Percentiles rank a stretch among this genome's conserved stretches.
Conservation (phyloP, 2,329 filamentous ascomycete species). For the Calycina marina region DNA sequence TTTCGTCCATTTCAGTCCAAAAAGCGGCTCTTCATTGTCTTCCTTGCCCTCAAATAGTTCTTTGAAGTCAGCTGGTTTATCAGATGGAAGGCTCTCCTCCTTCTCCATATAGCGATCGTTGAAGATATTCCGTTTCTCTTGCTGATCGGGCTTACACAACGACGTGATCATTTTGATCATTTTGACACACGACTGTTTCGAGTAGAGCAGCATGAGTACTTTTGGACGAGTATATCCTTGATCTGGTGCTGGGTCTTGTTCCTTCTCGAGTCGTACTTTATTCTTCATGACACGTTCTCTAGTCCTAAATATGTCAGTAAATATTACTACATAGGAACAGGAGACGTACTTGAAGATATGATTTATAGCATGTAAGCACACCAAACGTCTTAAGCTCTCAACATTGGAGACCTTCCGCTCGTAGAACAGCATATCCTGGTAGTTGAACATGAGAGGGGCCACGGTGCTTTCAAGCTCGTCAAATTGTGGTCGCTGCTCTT, state of each 20-base stretch:
- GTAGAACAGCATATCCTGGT: slow-evolving; percentile 67
- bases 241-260: slow-evolving; percentile 53
- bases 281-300: slow-evolving; percentile 87
- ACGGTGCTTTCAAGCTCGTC: slow-evolving; percentile 48
- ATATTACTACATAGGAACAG: not conserved
- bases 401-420: slow-evolving; percentile 57
- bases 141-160: slow-evolving; percentile 70
- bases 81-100: slow-evolving; percentile 51
- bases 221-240: slow-evolving; percentile 95
- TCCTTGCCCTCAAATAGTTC: slow-evolving; percentile 90
- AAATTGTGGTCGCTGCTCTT: slow-evolving; percentile 40
- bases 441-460: slow-evolving; percentile 62
- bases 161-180: slow-evolving; percentile 64
- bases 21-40: slow-evolving; percentile 86
- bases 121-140: slow-evolving; percentile 90
- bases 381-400: slow-evolving; percentile 51
- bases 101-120: slow-evolving; percentile 65
- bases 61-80: slow-evolving; percentile 73
- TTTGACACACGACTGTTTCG: slow-evolving; percentile 69
- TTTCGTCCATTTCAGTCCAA: slow-evolving; percentile 86
- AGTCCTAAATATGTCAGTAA: slow-evolving; percentile 36
- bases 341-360: slow-evolving; percentile 66
- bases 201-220: slow-evolving; percentile 79
- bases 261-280: slow-evolving; percentile 61
- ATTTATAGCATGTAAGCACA: slow-evolving; percentile 75